Evolutionary conservation across 495 filamentous ascomycete genomes (phyloP).

Genomic region (Penicillium coffeae): DNA sequence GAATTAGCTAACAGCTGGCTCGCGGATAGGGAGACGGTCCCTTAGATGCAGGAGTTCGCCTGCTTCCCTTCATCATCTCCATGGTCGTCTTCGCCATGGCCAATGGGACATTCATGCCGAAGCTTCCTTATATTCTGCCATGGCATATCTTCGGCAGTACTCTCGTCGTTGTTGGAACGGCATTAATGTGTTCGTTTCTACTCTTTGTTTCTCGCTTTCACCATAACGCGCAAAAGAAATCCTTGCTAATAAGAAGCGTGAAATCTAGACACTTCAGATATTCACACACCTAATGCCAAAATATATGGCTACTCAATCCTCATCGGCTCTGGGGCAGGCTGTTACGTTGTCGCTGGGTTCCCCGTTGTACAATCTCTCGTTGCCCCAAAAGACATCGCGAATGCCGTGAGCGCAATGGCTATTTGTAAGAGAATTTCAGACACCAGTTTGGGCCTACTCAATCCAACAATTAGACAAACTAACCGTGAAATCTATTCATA

Average conservation of each 20-base stretch:
- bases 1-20: not conserved
- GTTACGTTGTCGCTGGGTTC: constrained; percentile 2
- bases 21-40: not conserved
- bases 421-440: constrained; percentile 1
- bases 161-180: not conserved
- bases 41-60: constrained; percentile 2
- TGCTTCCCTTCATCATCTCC: constrained; percentile 3
- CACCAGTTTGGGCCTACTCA: not conserved
- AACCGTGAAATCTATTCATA: constrained; percentile 1
- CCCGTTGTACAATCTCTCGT: constrained; percentile 1
- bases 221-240: not conserved
- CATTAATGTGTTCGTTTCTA: constrained; percentile 6
- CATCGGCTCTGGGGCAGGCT: constrained; percentile 2
- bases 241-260: not conserved
- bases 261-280: not conserved
- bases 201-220: too few relatives aligned
- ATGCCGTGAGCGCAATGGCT: constrained; percentile 5
- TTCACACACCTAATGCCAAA: not conserved
- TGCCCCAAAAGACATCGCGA: constrained; percentile 1
- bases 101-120: constrained; percentile 1
- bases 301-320: constrained; percentile 6
- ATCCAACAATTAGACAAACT: not conserved
- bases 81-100: not conserved
- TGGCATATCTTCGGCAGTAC: constrained; percentile 2
- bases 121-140: not conserved